phyloP scores from a whole-genome alignment of 176 grass and related monocot genomes.

The Zizania latifolia region DNA sequence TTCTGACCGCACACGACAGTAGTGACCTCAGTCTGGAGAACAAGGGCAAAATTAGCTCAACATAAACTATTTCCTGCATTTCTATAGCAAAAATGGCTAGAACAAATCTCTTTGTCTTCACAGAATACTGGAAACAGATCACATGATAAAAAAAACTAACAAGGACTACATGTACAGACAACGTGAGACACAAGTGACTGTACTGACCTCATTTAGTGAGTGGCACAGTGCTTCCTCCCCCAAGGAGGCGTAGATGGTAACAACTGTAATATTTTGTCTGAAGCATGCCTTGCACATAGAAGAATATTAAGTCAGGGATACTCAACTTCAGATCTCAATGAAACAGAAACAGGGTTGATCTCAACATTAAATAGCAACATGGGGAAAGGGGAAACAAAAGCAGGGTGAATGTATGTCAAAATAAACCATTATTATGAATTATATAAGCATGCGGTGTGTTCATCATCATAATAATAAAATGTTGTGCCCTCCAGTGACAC shows the following conservation, averaged over 20 bases:
- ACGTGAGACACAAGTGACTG: conserved; percentile 6
- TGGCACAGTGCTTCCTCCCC: conserved; percentile 95
- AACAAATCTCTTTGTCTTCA: conserved; percentile 1
- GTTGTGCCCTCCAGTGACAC: neutral
- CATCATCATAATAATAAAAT: neutral
- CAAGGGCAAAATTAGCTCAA: neutral
- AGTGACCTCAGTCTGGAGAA: conserved; percentile 80
- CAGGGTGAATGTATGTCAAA: neutral
- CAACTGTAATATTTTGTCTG: conserved; percentile 73
- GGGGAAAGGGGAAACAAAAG: neutral
- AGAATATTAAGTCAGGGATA: neutral
- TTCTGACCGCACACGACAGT: conserved; percentile 86
- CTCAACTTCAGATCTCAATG: neutral
- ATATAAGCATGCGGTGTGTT: neutral
- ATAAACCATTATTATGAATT: neutral
- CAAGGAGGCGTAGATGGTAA: conserved; percentile 89
- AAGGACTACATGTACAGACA: neutral
- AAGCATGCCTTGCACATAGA: conserved; percentile 72
- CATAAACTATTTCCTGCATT: conserved; percentile 19
- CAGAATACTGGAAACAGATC: conserved; percentile 3
- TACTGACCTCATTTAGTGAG: conserved; percentile 88
- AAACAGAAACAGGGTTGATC: neutral
- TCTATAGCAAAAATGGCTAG: neutral
- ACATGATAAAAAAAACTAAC: neutral
- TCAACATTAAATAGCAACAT: neutral